A percentile compares a stretch with the other conserved stretches of the same genome.
Conservation (phyloP, 805 yeast genomes). For the Saccharomyces mikatae region DNA sequence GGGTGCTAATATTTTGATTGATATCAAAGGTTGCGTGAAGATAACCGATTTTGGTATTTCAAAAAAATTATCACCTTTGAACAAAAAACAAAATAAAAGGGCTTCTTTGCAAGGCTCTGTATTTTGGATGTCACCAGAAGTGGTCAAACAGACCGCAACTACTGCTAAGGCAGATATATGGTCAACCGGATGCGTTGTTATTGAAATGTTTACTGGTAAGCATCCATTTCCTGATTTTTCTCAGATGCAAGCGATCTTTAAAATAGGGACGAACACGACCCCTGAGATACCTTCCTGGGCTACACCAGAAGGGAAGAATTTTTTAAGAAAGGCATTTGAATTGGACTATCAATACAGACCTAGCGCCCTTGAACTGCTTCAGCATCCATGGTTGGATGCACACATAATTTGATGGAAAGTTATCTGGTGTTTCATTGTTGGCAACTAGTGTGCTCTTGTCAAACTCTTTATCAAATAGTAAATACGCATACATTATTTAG, state of each 20-base stretch:
- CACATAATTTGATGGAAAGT: slow-evolving; percentile 7
- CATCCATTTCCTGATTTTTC: slow-evolving; percentile 94
- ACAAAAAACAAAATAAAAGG: slow-evolving; percentile 40
- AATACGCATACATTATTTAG: background rate
- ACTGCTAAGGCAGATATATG: slow-evolving; percentile 93
- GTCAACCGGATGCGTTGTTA: slow-evolving; percentile 91
- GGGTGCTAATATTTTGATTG: slow-evolving; percentile 80
- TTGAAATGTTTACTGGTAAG: slow-evolving; percentile 92
- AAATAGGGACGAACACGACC: slow-evolving; percentile 75
- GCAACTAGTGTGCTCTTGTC: background rate
- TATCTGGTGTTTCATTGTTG: background rate
- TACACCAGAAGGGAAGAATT: slow-evolving; percentile 58
- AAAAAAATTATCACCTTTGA: slow-evolving; percentile 52
- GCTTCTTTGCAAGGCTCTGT: slow-evolving; percentile 91
- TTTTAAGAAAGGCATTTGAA: slow-evolving; percentile 61
- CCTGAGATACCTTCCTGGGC: slow-evolving; percentile 76
- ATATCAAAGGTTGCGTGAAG: slow-evolving; percentile 71
- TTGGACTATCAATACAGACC: slow-evolving; percentile 69
- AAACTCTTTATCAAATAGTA: background rate
- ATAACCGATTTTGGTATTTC: slow-evolving; percentile 85
- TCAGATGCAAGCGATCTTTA: slow-evolving; percentile 95
- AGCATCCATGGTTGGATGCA: slow-evolving; percentile 37
- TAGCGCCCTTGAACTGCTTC: slow-evolving; percentile 57
- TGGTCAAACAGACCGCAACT: slow-evolving; percentile 84
- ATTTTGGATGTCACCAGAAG: slow-evolving; percentile 99